Percentiles rank a stretch among this genome's conserved stretches.
Evolutionary conservation across 2,329 filamentous ascomycete species (phyloP).

Genomic region (Exophiala viscosa): DNA sequence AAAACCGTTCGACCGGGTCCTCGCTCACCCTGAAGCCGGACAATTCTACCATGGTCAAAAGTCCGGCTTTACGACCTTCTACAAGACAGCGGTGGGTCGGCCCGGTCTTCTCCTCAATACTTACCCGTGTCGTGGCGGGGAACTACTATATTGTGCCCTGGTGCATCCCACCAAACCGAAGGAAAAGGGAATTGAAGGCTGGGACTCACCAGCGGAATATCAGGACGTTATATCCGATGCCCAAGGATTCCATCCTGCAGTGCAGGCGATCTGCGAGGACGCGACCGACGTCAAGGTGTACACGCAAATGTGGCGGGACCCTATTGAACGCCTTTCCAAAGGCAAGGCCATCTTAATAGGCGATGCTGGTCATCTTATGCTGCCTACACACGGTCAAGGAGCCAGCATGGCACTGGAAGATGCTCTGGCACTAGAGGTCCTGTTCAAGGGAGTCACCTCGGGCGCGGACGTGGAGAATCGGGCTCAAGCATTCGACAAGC

Average conservation of each 20-base stretch:
- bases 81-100: slow-evolving; percentile 14
- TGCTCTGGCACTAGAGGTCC: slow-evolving; percentile 30
- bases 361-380: slow-evolving; percentile 63
- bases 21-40: slow-evolving; percentile 12
- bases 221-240: slow-evolving; percentile 13
- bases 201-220: slow-evolving; percentile 16
- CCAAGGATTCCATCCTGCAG: slow-evolving; percentile 17
- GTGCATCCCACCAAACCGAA: slow-evolving; percentile 19
- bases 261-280: slow-evolving; percentile 18
- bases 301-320: slow-evolving; percentile 20
- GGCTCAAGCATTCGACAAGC: slow-evolving; percentile 11
- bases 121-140: slow-evolving; percentile 15
- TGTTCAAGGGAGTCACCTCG: slow-evolving; percentile 23
- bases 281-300: slow-evolving; percentile 21
- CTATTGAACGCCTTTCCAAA: slow-evolving; percentile 43
- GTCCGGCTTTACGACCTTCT: slow-evolving; percentile 16
- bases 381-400: slow-evolving; percentile 52
- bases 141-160: slow-evolving; percentile 15
- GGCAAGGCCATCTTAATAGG: slow-evolving; percentile 58
- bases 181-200: slow-evolving; percentile 14
- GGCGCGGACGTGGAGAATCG: slow-evolving; percentile 2
- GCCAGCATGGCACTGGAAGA: slow-evolving; percentile 36
- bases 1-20: slow-evolving; percentile 15
- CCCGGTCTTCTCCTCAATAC: slow-evolving; percentile 18
- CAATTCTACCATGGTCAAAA: slow-evolving; percentile 17